Conservation (phyloP, 805 yeast species). For the Cyberlindnera samutprakarnensis region DNA sequence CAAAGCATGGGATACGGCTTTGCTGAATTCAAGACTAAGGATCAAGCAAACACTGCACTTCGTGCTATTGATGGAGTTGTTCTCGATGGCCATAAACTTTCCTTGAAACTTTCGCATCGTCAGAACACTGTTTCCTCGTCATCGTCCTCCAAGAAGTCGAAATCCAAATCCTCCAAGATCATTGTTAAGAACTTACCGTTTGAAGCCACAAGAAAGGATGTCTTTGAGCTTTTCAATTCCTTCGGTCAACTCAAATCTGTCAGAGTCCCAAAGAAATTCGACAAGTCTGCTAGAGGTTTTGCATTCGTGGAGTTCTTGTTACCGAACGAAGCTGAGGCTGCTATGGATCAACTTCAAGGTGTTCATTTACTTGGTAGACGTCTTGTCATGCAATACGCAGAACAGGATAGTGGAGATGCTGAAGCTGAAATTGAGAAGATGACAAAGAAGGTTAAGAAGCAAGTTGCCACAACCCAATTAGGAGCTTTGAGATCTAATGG, state of each 20-base stretch:
- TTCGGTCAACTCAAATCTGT: conserved; percentile 94
- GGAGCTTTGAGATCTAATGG: conserved; percentile 66
- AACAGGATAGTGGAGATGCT: conserved; percentile 71
- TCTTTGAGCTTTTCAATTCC: conserved; percentile 87
- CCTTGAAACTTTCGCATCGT: conserved; percentile 83
- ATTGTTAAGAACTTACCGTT: conserved; percentile 96
- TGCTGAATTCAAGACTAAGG: conserved; percentile 77
- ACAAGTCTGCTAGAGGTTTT: conserved; percentile 92
- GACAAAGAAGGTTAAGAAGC: conserved; percentile 80
- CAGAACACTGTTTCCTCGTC: conserved; percentile 34
- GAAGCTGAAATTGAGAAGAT: conserved; percentile 87
- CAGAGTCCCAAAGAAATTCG: conserved; percentile 93
- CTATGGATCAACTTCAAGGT: conserved; percentile 89
- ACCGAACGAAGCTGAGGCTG: conserved; percentile 86
- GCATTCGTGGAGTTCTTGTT: conserved; percentile 92
- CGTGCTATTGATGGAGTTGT: conserved; percentile 64
- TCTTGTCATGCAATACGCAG: conserved; percentile 88
- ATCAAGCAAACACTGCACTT: conserved; percentile 74
- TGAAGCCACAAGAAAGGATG: conserved; percentile 88
- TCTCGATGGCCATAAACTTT: conserved; percentile 85
- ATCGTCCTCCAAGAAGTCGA: conserved; percentile 10
- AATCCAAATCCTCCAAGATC: conserved; percentile 33
- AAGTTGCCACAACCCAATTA: conserved; percentile 68
- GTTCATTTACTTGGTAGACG: conserved; percentile 96
- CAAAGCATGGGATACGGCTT: conserved; percentile 98